phyloP scores from a whole-genome alignment of 257 asterid species.

The Solanum virginianum region DNA sequence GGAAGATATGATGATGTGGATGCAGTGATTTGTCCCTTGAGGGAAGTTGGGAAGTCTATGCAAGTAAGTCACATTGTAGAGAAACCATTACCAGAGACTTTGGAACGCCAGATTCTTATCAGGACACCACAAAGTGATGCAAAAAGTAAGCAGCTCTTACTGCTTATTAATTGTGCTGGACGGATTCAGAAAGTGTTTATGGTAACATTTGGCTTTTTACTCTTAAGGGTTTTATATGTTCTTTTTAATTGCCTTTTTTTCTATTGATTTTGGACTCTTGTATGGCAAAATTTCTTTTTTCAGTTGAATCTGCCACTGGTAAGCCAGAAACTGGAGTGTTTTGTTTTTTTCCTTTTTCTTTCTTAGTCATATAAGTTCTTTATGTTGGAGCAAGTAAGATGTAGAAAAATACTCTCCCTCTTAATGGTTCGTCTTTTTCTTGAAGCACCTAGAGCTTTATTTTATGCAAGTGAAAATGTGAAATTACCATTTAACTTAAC shows the following conservation, averaged over 20 bases:
- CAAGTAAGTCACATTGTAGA: conserved; percentile 26
- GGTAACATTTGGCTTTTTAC: not conserved
- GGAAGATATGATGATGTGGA: conserved; percentile 22
- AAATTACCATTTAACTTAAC: not conserved
- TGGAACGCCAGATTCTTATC: conserved; percentile 39
- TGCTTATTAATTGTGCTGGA: not conserved
- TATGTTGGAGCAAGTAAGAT: not conserved
- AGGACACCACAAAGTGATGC: conserved; percentile 18
- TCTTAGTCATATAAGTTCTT: not conserved
- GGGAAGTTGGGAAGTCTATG: conserved; percentile 7
- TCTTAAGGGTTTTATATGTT: not conserved
- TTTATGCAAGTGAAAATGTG: not conserved
- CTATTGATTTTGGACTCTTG: not conserved
- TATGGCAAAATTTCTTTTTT: not conserved
- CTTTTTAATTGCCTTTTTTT: not conserved
- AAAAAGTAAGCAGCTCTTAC: conserved; percentile 30
- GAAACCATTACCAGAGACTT: conserved; percentile 32
- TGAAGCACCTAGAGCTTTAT: not conserved
- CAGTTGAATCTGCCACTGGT: not conserved
- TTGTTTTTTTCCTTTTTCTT: not conserved
- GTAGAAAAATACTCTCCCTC: not conserved
- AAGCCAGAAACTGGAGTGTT: not conserved
- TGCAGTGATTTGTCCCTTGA: not conserved
- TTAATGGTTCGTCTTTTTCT: not conserved
- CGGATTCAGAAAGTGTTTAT: not conserved